Conservation (phyloP, 2,329 filamentous ascomycete species). For the Penicillium sp. region DNA sequence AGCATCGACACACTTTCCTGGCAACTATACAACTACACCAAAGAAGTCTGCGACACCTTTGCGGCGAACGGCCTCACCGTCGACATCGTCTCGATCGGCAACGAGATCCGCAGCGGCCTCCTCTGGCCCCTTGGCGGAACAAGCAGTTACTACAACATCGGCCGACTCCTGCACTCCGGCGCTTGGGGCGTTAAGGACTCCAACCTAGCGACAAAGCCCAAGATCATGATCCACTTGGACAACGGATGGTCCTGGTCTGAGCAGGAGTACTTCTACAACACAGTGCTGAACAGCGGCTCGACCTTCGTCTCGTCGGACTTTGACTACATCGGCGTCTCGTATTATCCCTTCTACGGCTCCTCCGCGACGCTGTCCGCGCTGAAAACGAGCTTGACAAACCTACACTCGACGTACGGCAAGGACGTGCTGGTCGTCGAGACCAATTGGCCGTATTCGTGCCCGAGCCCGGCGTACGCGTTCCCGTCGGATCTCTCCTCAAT, state of each 20-base stretch:
- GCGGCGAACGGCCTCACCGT: conserved; percentile 57
- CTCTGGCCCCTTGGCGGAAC: conserved; percentile 66
- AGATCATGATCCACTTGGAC: conserved; percentile 75
- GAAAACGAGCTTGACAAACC: conserved; percentile 57
- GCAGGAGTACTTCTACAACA: conserved; percentile 67
- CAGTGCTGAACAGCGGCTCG: conserved; percentile 55
- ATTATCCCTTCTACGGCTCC: conserved; percentile 70
- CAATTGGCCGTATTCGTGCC: conserved; percentile 68
- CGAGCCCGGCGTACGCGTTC: conserved; percentile 60
- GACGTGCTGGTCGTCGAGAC: conserved; percentile 70
- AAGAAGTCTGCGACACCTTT: conserved; percentile 63
- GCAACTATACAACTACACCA: conserved; percentile 70
- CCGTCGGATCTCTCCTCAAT: conserved; percentile 62
- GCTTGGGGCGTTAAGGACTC: conserved; percentile 67
- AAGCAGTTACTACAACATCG: conserved; percentile 61
- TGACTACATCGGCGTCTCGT: conserved; percentile 72
- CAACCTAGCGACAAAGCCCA: conserved; percentile 57
- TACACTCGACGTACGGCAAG: conserved; percentile 66
- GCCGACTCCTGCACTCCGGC: conserved; percentile 64
- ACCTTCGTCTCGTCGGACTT: conserved; percentile 57
- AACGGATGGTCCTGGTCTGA: conserved; percentile 72
- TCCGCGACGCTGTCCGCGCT: conserved; percentile 62
- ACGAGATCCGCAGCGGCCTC: conserved; percentile 69
- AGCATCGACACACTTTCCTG: conserved; percentile 61
- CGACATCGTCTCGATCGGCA: conserved; percentile 69